These are phyloP conservation scores for Limnanthes douglasii DNA, from an alignment of 345 rosid species.

Conservation along the genomic window DNA sequence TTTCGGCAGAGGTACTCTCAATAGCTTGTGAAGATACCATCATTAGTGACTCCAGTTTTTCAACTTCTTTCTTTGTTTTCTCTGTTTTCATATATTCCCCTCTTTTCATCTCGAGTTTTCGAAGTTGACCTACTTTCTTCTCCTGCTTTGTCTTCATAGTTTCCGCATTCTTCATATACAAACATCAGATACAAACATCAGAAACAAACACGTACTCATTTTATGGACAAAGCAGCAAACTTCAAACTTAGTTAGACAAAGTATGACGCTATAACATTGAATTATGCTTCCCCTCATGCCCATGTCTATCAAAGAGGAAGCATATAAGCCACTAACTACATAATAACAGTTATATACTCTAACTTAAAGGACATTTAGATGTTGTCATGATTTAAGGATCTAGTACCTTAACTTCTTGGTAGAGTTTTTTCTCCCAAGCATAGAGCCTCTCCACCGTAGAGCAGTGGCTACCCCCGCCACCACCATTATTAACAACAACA, in stretches of 20 bases:
- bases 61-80: slow-evolving; percentile 72
- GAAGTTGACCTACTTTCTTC: slow-evolving; percentile 56
- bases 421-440: slow-evolving; percentile 97
- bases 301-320: too few species aligned
- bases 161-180: slow-evolving; percentile 44
- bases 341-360: too few species aligned
- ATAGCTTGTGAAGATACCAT: slow-evolving; percentile 74
- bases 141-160: slow-evolving; percentile 62
- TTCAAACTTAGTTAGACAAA: too few species aligned
- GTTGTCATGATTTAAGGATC: neutral
- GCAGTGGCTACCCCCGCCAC: slow-evolving; percentile 51
- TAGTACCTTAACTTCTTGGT: slow-evolving; percentile 75
- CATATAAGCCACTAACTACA: too few species aligned
- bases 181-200: too few species aligned
- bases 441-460: slow-evolving; percentile 71
- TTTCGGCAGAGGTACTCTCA: slow-evolving; percentile 66
- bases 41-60: slow-evolving; percentile 78
- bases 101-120: slow-evolving; percentile 80
- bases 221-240: too few species aligned
- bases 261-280: too few species aligned
- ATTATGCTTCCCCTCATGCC: too few species aligned
- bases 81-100: slow-evolving; percentile 69
- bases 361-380: too few species aligned
- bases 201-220: too few species aligned
- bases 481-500: slow-evolving; percentile 3